A percentile compares a stretch with the other conserved stretches of the same genome.
Evolutionary conservation across 345 rosid species (phyloP).

Genomic region (Pistacia atlantica): DNA sequence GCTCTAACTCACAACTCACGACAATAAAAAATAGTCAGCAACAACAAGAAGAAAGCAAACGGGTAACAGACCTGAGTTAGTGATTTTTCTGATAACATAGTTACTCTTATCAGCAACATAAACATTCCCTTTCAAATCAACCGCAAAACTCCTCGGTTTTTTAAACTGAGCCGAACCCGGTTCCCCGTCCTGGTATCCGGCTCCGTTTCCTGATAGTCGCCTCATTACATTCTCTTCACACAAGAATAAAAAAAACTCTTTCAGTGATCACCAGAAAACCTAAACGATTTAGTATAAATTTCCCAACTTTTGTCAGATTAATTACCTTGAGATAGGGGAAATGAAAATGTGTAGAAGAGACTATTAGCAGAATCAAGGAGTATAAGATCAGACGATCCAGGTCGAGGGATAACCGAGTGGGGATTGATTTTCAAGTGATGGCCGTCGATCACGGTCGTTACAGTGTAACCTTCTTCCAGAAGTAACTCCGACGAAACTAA

Average conservation of each 20-base stretch:
- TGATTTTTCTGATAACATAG: constrained; percentile 61
- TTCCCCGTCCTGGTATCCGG: constrained; percentile 52
- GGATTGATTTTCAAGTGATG: constrained; percentile 53
- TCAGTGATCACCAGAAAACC: neutral
- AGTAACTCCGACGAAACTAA: constrained; percentile 34
- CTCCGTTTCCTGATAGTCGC: constrained; percentile 50
- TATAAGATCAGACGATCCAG: constrained; percentile 52
- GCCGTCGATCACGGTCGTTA: constrained; percentile 59
- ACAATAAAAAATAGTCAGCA: neutral
- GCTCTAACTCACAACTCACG: no score
- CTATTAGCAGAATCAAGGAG: constrained; percentile 49
- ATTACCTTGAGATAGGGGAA: constrained; percentile 53
- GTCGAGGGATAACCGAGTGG: constrained; percentile 35
- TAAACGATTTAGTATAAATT: neutral
- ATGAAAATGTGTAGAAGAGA: constrained; percentile 50
- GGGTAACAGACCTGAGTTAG: constrained; percentile 43
- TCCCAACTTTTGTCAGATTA: neutral
- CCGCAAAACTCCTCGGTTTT: constrained; percentile 51
- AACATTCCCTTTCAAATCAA: constrained; percentile 64
- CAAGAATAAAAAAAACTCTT: neutral
- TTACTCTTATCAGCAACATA: constrained; percentile 69
- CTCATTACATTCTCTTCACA: constrained; percentile 45
- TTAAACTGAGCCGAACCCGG: constrained; percentile 48
- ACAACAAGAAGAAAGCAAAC: constrained; percentile 1
- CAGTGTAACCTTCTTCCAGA: constrained; percentile 65